Percentiles rank a stretch among this genome's conserved stretches.
Conservation (phyloP, 805 yeast genomes). For the Candida vaughaniae region DNA sequence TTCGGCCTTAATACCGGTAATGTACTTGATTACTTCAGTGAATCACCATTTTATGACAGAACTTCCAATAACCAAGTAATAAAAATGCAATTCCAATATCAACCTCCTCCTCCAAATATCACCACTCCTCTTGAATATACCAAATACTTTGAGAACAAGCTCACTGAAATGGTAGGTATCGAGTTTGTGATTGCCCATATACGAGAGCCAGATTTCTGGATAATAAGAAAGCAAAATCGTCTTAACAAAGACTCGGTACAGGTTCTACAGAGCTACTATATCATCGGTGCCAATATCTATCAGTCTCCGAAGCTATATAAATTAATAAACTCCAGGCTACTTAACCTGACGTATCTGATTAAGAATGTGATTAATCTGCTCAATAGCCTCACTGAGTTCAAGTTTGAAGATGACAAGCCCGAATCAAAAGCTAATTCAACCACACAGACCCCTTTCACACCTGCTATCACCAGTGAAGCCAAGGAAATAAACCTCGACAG, state of each 20-base stretch:
- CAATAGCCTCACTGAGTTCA: constrained; percentile 26
- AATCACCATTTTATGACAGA: constrained; percentile 93
- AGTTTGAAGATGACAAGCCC: constrained; percentile 6
- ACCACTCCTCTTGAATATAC: constrained; percentile 27
- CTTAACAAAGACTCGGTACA: constrained; percentile 39
- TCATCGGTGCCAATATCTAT: constrained; percentile 88
- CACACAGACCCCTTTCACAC: constrained; percentile 9
- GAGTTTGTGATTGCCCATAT: constrained; percentile 77
- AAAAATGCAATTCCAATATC: constrained; percentile 92
- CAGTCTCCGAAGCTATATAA: constrained; percentile 81
- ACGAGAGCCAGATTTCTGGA: constrained; percentile 92
- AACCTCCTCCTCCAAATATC: constrained; percentile 40
- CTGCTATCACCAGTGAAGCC: constrained; percentile 3
- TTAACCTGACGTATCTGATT: constrained; percentile 35
- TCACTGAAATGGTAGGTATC: constrained; percentile 76
- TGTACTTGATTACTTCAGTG: constrained; percentile 88
- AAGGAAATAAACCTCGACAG: constrained; percentile 8
- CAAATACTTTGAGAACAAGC: constrained; percentile 49
- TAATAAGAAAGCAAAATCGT: constrained; percentile 79
- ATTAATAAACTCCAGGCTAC: constrained; percentile 66
- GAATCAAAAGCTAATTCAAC: constrained; percentile 3
- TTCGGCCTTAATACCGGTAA: constrained; percentile 85
- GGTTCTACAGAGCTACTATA: constrained; percentile 75
- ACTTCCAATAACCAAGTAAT: constrained; percentile 92
- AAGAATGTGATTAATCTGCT: constrained; percentile 33